Base-by-base conservation (phyloP, 306 rosid genomes). In the Acacia confusa region DNA sequence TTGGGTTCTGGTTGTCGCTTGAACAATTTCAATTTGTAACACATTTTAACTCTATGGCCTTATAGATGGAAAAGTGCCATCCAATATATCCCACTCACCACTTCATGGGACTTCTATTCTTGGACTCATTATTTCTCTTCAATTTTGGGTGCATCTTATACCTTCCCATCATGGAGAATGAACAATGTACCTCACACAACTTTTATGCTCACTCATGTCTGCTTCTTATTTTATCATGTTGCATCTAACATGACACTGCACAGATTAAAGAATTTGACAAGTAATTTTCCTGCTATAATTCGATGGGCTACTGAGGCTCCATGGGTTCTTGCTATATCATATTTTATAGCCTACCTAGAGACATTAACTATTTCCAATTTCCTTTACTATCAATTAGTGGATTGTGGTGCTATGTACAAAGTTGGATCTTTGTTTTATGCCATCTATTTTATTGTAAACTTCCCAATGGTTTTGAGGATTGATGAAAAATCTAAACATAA, bases 111-210 rank as follows among this genome's bases (percentile, higher is more conserved):
- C 36, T 32, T 32, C 36, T 32, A 32, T 32, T 93, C 93, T 87
- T 95, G 99, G 99, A 95, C 99, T 58, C 99, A n/a, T 85, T 95
- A 93, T 80, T 95, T 95, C 86, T 95, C 93, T 88, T 89, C 98
- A 13, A 97, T 93, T 86, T 87, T 95, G 84, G 99, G 98, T 28
- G 99, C 99, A 68, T 92, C 99, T 2, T 95, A 95, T 84, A 95
- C 99, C 74, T 95, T 95, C 81, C 99, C 99, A 24, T 95, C 99
- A 24, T 95, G 99, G 99, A 95, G 60, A 82, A 95, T 95, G 99
- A 95, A 95, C 89, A 85, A 95, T 82, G 99, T 95, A 73, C 99
- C 99, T 1, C 99, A 95, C 83, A 95, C 99, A 74, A 95, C 99
- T 52, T 92, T 95, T 82, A 91, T 95, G 84, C 98, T 95, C 76